A percentile compares a stretch with the other conserved stretches of the same genome.
phyloP scores from a whole-genome alignment of 148 eudicot genomes.

The Camellia japonica region DNA sequence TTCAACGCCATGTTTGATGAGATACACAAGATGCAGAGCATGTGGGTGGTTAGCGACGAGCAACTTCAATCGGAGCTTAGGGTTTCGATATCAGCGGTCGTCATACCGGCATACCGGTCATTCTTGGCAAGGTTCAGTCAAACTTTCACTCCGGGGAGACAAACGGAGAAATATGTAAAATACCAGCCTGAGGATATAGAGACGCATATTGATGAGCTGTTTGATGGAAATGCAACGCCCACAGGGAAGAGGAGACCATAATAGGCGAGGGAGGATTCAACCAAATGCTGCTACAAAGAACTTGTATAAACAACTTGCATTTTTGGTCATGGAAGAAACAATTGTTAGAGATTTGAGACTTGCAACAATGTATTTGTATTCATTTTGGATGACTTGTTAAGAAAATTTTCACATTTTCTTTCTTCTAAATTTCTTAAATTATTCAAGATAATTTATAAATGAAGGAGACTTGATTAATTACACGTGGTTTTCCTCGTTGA shows the following conservation, averaged over 20 bases:
- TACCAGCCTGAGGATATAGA: slow-evolving; percentile 90
- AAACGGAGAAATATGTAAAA: slow-evolving; percentile 79
- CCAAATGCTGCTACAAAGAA: too few species aligned
- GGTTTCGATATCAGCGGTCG: slow-evolving; percentile 80
- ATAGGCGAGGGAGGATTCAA: too few species aligned
- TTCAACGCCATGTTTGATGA: slow-evolving; percentile 81
- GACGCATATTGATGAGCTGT: slow-evolving; percentile 67
- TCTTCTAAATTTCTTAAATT: too few species aligned
- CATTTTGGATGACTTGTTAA: too few species aligned
- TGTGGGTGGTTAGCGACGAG: slow-evolving; percentile 88
- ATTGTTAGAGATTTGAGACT: too few species aligned
- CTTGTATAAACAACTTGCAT: too few species aligned
- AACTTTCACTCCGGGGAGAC: slow-evolving; percentile 75
- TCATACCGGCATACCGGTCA: slow-evolving; percentile 80
- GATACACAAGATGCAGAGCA: slow-evolving; percentile 65
- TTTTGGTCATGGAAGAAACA: too few species aligned
- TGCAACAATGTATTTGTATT: too few species aligned
- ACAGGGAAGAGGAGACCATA: slow-evolving; percentile 44
- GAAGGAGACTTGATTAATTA: too few species aligned
- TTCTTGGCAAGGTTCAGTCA: slow-evolving; percentile 72
- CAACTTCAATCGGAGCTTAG: slow-evolving; percentile 90
- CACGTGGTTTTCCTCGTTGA: too few species aligned
- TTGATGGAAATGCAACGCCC: slow-evolving; percentile 64
- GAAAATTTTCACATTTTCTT: too few species aligned
- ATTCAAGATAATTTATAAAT: too few species aligned